These are phyloP conservation scores for Fistulinella staudtii DNA, from an alignment of 1,284 basidiomycete genomes.

Conservation along the genomic window DNA sequence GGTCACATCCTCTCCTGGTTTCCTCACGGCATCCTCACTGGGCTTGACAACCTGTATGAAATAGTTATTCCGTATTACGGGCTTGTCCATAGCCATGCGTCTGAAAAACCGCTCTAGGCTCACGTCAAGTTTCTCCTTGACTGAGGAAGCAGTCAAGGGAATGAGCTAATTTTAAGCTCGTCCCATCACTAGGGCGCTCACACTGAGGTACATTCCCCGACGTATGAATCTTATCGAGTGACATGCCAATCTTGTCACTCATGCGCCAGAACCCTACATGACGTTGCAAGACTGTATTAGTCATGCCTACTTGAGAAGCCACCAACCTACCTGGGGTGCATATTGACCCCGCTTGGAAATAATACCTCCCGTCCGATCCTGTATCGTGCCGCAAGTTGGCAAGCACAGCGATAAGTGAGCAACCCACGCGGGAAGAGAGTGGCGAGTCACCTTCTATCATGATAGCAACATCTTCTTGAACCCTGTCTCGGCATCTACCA, in stretches of 20 bases:
- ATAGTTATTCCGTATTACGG: conserved; percentile 73
- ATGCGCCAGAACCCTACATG: conserved; percentile 72
- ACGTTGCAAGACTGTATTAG: background rate
- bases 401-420: background rate
- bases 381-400: background rate
- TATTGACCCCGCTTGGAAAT: conserved; percentile 71
- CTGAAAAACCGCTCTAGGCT: conserved; percentile 71
- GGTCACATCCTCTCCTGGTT: conserved; percentile 18
- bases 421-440: too few species aligned
- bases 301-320: background rate
- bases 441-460: conserved; percentile 62
- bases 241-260: conserved; percentile 70
- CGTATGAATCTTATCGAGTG: conserved; percentile 68
- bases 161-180: background rate
- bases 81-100: conserved; percentile 60
- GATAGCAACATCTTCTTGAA: conserved; percentile 73
- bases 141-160: conserved; percentile 35
- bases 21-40: conserved; percentile 12
- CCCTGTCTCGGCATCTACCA: conserved; percentile 29
- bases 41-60: conserved; percentile 52
- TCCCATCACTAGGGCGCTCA: conserved; percentile 32
- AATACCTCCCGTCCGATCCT: conserved; percentile 64
- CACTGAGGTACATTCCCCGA: conserved; percentile 67
- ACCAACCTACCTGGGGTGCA: conserved; percentile 52
- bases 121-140: conserved; percentile 58